phyloP scores from a whole-genome alignment of 2,329 filamentous ascomycete species.

The Aspergillus sp. region DNA sequence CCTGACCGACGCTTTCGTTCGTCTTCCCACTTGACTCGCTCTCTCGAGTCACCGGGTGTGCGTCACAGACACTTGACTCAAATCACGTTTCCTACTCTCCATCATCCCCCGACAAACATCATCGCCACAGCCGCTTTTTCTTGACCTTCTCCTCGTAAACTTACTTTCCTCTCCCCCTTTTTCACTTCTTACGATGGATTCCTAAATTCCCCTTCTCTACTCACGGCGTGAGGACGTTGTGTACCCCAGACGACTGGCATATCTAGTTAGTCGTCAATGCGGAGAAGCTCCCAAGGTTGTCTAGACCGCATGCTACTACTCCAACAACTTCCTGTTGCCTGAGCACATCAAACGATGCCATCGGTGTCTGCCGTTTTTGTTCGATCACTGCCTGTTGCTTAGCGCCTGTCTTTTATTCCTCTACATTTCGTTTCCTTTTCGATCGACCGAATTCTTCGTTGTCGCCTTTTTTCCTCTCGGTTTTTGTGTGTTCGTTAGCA shows the following conservation, averaged over 20 bases:
- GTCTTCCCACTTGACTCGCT: constrained; percentile 20
- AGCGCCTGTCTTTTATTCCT: constrained; percentile 7
- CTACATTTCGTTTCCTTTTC: constrained; percentile 1
- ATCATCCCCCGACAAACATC: constrained; percentile 5
- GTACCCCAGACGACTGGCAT: constrained; percentile 15
- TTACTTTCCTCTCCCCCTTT: background rate
- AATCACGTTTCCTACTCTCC: constrained; percentile 9
- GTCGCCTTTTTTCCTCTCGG: constrained; percentile 2
- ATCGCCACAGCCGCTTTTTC: constrained; percentile 8
- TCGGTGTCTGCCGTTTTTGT: constrained; percentile 11
- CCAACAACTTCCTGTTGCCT: constrained; percentile 20
- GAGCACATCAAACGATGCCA: constrained; percentile 21
- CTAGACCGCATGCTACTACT: constrained; percentile 23
- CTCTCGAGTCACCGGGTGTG: constrained; percentile 38
- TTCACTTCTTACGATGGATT: constrained; percentile 15
- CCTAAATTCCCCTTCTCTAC: constrained; percentile 19
- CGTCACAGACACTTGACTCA: constrained; percentile 31
- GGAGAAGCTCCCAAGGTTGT: constrained; percentile 35
- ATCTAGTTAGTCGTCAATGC: constrained; percentile 25
- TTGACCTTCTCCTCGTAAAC: constrained; percentile 1
- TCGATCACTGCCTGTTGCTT: constrained; percentile 10
- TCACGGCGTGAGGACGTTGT: constrained; percentile 23
- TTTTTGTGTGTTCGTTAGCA: constrained; percentile 29
- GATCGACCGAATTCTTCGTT: background rate
- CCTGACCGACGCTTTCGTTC: constrained; percentile 5